These are phyloP conservation scores for Penicillium sp. DNA, from an alignment of 2,329 filamentous ascomycete species.

Conservation along the genomic window DNA sequence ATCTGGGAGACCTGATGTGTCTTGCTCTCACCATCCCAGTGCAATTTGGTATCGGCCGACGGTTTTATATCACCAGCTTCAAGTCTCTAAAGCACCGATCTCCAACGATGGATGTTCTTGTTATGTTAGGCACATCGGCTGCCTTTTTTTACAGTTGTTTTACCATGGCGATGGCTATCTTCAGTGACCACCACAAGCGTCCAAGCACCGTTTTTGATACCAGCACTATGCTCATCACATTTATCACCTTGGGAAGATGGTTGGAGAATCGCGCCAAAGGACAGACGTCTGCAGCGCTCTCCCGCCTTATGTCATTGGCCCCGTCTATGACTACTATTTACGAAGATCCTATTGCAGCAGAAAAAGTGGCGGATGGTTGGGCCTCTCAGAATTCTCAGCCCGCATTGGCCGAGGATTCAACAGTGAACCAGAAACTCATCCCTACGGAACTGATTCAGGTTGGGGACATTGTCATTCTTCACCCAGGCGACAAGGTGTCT, in stretches of 20 bases:
- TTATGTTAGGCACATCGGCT: conserved; percentile 88
- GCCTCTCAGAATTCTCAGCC: conserved; percentile 7
- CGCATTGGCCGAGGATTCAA: conserved; percentile 13
- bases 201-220: conserved; percentile 95
- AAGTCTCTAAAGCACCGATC: conserved; percentile 88
- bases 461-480: conserved; percentile 87
- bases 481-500: conserved; percentile 94
- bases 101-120: conserved; percentile 96
- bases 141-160: conserved; percentile 95
- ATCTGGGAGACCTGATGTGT: conserved; percentile 83
- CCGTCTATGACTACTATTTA: conserved; percentile 98
- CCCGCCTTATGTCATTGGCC: conserved; percentile 89
- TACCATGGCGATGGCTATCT: conserved; percentile 79
- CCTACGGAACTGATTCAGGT: conserved; percentile 93
- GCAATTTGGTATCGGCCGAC: conserved; percentile 92
- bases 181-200: conserved; percentile 71
- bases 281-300: conserved; percentile 91
- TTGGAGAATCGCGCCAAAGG: conserved; percentile 94
- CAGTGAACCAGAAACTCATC: conserved; percentile 60
- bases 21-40: conserved; percentile 83
- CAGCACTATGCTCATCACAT: conserved; percentile 96
- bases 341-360: conserved; percentile 86
- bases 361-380: conserved; percentile 85
- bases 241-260: conserved; percentile 87
- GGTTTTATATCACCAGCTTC: conserved; percentile 91